Conservation (phyloP, 768 basidiomycete genomes). For the Cyathus striatus region DNA sequence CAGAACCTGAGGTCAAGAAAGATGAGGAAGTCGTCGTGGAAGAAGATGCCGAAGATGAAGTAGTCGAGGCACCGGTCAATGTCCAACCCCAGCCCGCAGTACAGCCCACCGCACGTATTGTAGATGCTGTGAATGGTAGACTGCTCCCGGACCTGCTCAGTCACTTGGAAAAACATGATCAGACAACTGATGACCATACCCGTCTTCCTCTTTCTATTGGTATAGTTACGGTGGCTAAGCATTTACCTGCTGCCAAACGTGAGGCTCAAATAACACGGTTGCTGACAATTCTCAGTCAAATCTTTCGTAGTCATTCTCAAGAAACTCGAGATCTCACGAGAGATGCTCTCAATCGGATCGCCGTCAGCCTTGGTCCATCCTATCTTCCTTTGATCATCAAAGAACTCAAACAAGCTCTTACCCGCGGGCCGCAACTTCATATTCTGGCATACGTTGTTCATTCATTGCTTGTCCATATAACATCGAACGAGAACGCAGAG, state of each 20-base stretch:
- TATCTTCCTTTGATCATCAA: conserved; percentile 72
- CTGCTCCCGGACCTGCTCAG: conserved; percentile 76
- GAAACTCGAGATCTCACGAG: conserved; percentile 86
- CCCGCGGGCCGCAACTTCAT: conserved; percentile 92
- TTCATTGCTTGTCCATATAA: conserved; percentile 76
- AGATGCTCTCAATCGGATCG: conserved; percentile 79
- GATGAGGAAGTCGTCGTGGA: conserved; percentile 27
- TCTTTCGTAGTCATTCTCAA: conserved; percentile 88
- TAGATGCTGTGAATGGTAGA: conserved; percentile 69
- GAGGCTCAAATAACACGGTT: conserved; percentile 70
- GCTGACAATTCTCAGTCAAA: conserved; percentile 82
- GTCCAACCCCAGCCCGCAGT: conserved; percentile 5
- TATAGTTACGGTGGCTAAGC: conserved; percentile 76
- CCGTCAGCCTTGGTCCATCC: conserved; percentile 60
- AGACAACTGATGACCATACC: conserved; percentile 73
- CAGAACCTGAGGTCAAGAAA: conserved; percentile 19
- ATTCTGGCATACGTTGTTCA: conserved; percentile 84
- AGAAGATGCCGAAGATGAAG: conserved; percentile 19
- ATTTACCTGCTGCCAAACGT: conserved; percentile 62
- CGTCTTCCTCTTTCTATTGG: conserved; percentile 89
- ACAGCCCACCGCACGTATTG: conserved; percentile 38
- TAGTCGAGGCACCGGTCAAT: conserved; percentile 8
- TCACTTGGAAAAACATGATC: conserved; percentile 79
- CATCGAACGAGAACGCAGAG: conserved; percentile 49
- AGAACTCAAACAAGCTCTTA: conserved; percentile 79